phyloP scores from a whole-genome alignment of 2,329 filamentous ascomycete species.

The Myrmaecium sp. region DNA sequence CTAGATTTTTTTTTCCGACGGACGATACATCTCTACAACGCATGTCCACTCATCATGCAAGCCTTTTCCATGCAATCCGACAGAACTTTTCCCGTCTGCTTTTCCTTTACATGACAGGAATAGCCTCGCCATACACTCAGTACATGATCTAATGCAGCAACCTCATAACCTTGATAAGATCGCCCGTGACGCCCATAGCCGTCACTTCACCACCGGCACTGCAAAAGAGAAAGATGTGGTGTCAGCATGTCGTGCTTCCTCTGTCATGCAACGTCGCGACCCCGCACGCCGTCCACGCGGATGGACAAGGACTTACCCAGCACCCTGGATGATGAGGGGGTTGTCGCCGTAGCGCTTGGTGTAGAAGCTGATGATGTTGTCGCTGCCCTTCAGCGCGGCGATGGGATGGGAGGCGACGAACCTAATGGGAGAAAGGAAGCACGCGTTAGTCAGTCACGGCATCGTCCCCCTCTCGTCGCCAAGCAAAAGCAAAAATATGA shows the following conservation, averaged over 20 bases:
- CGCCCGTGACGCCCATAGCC: slow-evolving; percentile 91
- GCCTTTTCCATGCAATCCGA: too few relatives aligned
- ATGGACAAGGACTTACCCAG: slow-evolving; percentile 35
- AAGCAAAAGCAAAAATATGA: slow-evolving; percentile 18
- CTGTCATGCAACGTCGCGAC: slow-evolving; percentile 1
- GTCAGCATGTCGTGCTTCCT: too few relatives aligned
- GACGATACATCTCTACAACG: too few relatives aligned
- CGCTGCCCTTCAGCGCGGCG: slow-evolving; percentile 85
- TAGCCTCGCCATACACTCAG: too few relatives aligned
- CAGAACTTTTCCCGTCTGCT: too few relatives aligned
- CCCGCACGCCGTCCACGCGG: background rate
- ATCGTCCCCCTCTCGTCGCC: background rate
- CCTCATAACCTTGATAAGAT: slow-evolving; percentile 75
- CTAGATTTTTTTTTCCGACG: too few relatives aligned
- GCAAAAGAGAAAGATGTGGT: slow-evolving; percentile 2
- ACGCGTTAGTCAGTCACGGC: too few relatives aligned
- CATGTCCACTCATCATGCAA: too few relatives aligned
- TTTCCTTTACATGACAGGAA: too few relatives aligned
- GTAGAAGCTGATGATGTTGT: slow-evolving; percentile 98
- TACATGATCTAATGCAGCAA: slow-evolving; percentile 46
- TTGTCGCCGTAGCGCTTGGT: slow-evolving; percentile 85
- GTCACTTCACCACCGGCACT: slow-evolving; percentile 82
- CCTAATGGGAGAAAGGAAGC: slow-evolving; percentile 5
- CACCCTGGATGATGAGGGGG: slow-evolving; percentile 86
- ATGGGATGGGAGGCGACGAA: slow-evolving; percentile 74